Conservation (phyloP, 306 rosid species). For the Astragalus glycyphyllos region DNA sequence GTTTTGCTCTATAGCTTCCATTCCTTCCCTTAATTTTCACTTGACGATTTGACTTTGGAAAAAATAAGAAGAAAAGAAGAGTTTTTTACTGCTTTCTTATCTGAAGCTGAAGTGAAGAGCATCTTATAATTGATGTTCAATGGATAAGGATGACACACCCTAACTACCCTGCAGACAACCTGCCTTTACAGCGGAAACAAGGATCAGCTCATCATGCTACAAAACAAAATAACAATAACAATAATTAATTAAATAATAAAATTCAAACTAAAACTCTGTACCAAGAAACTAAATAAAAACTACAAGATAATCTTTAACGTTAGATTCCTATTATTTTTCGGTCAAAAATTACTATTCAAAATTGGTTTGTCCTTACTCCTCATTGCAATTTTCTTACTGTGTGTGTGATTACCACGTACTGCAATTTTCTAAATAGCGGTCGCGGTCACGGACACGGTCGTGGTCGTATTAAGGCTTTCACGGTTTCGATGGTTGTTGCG, state of each 20-base stretch:
- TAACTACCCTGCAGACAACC: background rate
- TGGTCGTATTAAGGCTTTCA: too few relatives aligned
- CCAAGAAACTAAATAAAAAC: too few relatives aligned
- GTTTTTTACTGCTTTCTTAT: background rate
- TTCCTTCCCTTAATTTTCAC: conserved; percentile 34
- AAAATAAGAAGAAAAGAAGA: background rate
- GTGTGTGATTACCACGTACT: background rate
- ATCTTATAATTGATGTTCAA: background rate
- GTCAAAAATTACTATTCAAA: background rate
- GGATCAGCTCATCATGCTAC: too few relatives aligned
- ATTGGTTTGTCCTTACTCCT: background rate
- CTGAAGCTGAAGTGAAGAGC: background rate
- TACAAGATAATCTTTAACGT: too few relatives aligned
- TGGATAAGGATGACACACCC: conserved; percentile 34
- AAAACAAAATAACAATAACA: too few relatives aligned
- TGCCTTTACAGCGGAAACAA: conserved; percentile 2
- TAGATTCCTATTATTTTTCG: background rate
- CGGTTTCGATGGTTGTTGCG: too few relatives aligned
- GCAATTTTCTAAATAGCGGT: too few relatives aligned
- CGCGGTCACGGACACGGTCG: too few relatives aligned
- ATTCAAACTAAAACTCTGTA: background rate
- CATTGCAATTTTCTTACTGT: background rate
- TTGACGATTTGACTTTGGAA: conserved; percentile 17
- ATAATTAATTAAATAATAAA: background rate
- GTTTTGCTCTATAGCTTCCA: conserved; percentile 49